Conservation (phyloP, 2,329 filamentous ascomycete species). For the Arachnomyces sp. region DNA sequence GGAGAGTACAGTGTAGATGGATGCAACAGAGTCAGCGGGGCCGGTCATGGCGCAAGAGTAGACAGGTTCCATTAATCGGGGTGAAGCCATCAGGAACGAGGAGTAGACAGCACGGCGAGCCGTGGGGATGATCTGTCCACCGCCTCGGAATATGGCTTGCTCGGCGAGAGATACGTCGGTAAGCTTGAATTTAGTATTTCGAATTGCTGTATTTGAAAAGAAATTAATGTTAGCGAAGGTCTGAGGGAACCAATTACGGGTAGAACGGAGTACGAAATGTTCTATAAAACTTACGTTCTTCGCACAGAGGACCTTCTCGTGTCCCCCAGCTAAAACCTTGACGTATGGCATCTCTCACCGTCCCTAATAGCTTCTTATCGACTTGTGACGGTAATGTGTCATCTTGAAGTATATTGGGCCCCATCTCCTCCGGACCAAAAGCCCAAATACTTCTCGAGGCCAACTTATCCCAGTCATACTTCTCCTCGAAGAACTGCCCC, state of each 20-base stretch:
- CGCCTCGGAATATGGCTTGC: conserved; percentile 89
- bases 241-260: too few species aligned
- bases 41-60: conserved; percentile 91
- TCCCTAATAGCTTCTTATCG: conserved; percentile 81
- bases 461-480: conserved; percentile 93
- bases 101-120: conserved; percentile 88
- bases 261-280: conserved; percentile 12
- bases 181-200: conserved; percentile 95
- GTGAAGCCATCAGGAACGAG: conserved; percentile 93
- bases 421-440: conserved; percentile 90
- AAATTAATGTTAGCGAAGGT: conserved; percentile 10
- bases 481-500: conserved; percentile 94
- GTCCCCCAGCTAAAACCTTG: conserved; percentile 97
- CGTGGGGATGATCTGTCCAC: conserved; percentile 95
- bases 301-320: conserved; percentile 88
- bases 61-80: conserved; percentile 91
- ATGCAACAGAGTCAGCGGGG: conserved; percentile 77
- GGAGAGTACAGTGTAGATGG: conserved; percentile 85
- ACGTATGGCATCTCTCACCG: conserved; percentile 83
- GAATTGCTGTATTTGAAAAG: conserved; percentile 59
- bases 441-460: conserved; percentile 96
- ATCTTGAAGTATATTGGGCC: conserved; percentile 92
- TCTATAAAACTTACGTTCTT: conserved; percentile 70
- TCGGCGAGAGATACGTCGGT: conserved; percentile 80
- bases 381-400: conserved; percentile 92